Conservation (phyloP, 169 alveolate species). For the Theileria equi region DNA sequence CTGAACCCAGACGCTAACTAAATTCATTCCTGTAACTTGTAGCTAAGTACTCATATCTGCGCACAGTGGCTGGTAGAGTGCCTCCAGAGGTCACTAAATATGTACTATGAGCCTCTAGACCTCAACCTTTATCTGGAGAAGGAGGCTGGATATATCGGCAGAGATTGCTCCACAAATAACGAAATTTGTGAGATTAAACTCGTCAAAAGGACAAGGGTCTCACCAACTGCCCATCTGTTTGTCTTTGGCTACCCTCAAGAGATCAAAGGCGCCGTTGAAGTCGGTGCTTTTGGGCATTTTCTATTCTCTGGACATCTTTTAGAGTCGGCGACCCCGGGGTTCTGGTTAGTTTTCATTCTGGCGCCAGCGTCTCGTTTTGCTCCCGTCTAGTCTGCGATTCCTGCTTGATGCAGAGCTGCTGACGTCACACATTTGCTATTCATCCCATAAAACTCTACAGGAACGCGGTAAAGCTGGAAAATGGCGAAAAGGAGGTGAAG, state of each 20-base stretch:
- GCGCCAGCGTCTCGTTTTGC: neutral
- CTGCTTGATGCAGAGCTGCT: no score
- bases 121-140: neutral
- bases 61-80: no score
- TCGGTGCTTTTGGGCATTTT: conserved; percentile 34
- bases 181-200: conserved; percentile 9
- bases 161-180: neutral
- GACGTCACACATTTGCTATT: no score
- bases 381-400: no score
- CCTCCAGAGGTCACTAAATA: no score
- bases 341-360: conserved; percentile 27
- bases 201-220: conserved; percentile 3
- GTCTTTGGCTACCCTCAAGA: conserved; percentile 40
- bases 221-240: conserved; percentile 52
- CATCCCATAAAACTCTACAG: neutral
- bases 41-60: no score
- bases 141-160: neutral
- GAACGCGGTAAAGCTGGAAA: conserved; percentile 16
- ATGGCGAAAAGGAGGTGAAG: conserved; percentile 9
- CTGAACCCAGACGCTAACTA: conserved; percentile 7
- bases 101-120: neutral
- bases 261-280: conserved; percentile 10
- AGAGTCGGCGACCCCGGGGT: conserved; percentile 19
- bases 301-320: conserved; percentile 28
- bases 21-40: neutral